Percentiles rank a stretch among this genome's conserved stretches.
Evolutionary conservation across 2,329 filamentous ascomycete species (phyloP).

Genomic region (Rhinocladiella mackenziei): DNA sequence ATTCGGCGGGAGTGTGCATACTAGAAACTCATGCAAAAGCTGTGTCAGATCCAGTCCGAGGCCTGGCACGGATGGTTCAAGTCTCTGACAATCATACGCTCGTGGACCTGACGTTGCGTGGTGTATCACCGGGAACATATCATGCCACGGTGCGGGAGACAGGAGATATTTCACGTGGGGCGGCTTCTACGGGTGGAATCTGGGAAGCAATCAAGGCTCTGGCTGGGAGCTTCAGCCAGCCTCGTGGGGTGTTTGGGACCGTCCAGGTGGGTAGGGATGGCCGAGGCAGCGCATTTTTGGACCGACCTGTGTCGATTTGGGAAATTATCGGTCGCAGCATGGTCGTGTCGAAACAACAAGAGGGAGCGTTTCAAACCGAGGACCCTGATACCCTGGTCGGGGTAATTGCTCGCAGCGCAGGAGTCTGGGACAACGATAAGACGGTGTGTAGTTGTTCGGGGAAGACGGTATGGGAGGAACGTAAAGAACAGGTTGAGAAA

Average conservation of each 20-base stretch:
- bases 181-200: constrained; percentile 74
- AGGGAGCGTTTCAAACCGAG: constrained; percentile 61
- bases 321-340: constrained; percentile 93
- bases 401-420: constrained; percentile 89
- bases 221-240: constrained; percentile 38
- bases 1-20: constrained; percentile 94
- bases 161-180: constrained; percentile 81
- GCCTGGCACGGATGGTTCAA: constrained; percentile 89
- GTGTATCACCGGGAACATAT: constrained; percentile 76
- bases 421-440: constrained; percentile 99
- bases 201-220: constrained; percentile 60
- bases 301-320: constrained; percentile 83
- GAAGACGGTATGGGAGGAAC: constrained; percentile 97
- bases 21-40: constrained; percentile 72
- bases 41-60: constrained; percentile 68
- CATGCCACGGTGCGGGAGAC: constrained; percentile 78
- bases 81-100: constrained; percentile 73
- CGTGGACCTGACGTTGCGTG: constrained; percentile 80
- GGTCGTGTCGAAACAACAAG: constrained; percentile 70
- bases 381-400: constrained; percentile 84
- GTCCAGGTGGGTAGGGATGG: constrained; percentile 73
- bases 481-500: constrained; percentile 79
- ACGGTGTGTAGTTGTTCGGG: constrained; percentile 96
- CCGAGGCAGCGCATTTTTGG: constrained; percentile 73
- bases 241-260: constrained; percentile 66